phyloP scores from a whole-genome alignment of 1,284 basidiomycete genomes.

The Cutaneotrichosporon mucoides region DNA sequence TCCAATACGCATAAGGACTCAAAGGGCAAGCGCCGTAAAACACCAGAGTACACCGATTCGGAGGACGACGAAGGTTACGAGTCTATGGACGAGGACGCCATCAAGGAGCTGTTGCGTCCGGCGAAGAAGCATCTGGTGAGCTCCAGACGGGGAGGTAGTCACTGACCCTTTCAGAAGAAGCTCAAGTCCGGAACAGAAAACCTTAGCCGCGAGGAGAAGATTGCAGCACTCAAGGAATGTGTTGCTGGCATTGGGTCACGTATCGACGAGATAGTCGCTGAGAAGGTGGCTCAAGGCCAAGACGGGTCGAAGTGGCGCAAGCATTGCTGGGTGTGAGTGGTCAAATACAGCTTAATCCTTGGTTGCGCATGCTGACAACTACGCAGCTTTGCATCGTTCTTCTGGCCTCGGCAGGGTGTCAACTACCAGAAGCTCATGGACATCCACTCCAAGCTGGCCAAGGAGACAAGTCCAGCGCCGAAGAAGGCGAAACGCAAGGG shows the following conservation, averaged over 20 bases:
- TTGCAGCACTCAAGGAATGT: constrained; percentile 91
- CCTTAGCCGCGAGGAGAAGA: constrained; percentile 89
- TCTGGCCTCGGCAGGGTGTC: constrained; percentile 92
- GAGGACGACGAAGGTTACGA: constrained; percentile 70
- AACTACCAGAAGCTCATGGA: constrained; percentile 85
- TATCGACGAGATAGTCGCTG: constrained; percentile 77
- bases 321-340: constrained; percentile 88
- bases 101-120: constrained; percentile 92
- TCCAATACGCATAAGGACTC: constrained; percentile 29
- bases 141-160: constrained; percentile 16
- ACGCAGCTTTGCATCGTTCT: constrained; percentile 81
- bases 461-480: constrained; percentile 24
- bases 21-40: constrained; percentile 79
- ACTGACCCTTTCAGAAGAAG: constrained; percentile 65
- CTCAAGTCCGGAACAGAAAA: constrained; percentile 87
- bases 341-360: too few species aligned
- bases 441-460: constrained; percentile 80
- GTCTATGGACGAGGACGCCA: constrained; percentile 92
- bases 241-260: constrained; percentile 87
- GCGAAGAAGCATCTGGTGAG: constrained; percentile 92
- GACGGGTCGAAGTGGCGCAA: constrained; percentile 81
- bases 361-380: not conserved
- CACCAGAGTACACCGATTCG: constrained; percentile 87
- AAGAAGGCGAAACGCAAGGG: constrained; percentile 31
- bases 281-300: constrained; percentile 70